Percentiles rank a stretch among this genome's conserved stretches.
Evolutionary conservation across 371 early-diverging fungal species (phyloP).

Genomic region (Basidiobolus meristosporus): DNA sequence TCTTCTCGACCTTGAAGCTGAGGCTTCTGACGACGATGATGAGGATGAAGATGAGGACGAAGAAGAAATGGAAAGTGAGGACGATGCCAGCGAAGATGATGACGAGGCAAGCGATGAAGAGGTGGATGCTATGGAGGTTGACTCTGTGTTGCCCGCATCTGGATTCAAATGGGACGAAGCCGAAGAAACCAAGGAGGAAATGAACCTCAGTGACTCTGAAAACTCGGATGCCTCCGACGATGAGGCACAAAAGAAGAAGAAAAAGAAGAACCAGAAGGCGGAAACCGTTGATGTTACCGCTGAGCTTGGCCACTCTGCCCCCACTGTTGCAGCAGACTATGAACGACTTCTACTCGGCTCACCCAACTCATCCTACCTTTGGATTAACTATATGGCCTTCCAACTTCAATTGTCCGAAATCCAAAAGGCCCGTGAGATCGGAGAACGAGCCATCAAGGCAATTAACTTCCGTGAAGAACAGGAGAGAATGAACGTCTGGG

Average conservation of each 20-base stretch:
- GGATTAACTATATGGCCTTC: conserved; percentile 97
- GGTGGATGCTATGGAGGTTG: conserved; percentile 1
- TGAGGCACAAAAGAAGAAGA: conserved; percentile 10
- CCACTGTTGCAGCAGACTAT: conserved; percentile 47
- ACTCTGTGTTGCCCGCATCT: neutral
- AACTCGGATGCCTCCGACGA: conserved; percentile 15
- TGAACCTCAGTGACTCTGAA: conserved; percentile 3
- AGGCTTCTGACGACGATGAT: conserved; percentile 13
- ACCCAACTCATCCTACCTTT: conserved; percentile 87
- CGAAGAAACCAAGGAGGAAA: conserved; percentile 6
- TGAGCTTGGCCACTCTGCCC: conserved; percentile 26
- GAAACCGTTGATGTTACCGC: conserved; percentile 26
- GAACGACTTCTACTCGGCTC: conserved; percentile 81
- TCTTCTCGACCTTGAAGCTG: conserved; percentile 20
- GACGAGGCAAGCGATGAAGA: conserved; percentile 4
- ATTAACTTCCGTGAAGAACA: conserved; percentile 83
- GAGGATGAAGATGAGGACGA: conserved; percentile 5
- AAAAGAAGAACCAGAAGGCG: conserved; percentile 24
- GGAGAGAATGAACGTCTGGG: conserved; percentile 91
- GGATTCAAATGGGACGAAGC: conserved; percentile 1
- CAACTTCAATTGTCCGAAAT: conserved; percentile 78
- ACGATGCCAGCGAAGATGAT: no score
- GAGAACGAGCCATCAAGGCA: conserved; percentile 78
- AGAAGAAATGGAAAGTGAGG: conserved; percentile 12
- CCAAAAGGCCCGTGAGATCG: conserved; percentile 77